A percentile compares a stretch with the other conserved stretches of the same genome.
These are phyloP conservation scores for Aplosporella prunicola DNA, from an alignment of 2,329 filamentous ascomycete species.

Conservation along the genomic window DNA sequence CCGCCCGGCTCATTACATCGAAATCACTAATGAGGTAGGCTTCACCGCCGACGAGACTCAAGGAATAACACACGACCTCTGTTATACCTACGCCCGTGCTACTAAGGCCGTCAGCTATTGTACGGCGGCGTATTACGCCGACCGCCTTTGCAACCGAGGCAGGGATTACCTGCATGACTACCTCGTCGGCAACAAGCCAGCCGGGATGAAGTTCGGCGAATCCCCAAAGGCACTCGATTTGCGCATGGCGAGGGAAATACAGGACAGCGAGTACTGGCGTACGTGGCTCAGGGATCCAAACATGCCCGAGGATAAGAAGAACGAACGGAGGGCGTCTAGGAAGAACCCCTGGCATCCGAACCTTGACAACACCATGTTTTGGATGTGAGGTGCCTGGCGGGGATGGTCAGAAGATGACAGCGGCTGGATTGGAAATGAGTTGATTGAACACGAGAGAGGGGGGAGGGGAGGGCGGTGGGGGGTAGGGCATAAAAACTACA, in stretches of 20 bases:
- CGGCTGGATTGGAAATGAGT: no score
- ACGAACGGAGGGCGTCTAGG: no score
- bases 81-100: constrained; percentile 25
- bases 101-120: constrained; percentile 26
- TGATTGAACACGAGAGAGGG: no score
- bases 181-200: constrained; percentile 1
- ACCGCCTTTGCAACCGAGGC: constrained; percentile 30
- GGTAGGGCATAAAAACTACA: no score
- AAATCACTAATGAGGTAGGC: constrained; percentile 20
- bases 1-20: constrained; percentile 24
- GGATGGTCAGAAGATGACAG: no score
- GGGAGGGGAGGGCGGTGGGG: no score
- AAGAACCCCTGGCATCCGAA: constrained; percentile 18
- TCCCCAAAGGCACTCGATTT: not conserved
- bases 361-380: constrained; percentile 21
- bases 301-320: no score
- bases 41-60: constrained; percentile 15
- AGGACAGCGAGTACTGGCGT: not conserved
- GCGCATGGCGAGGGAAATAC: not conserved
- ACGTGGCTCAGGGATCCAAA: not conserved
- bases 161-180: constrained; percentile 18
- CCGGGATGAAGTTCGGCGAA: no score
- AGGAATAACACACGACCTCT: constrained; percentile 22
- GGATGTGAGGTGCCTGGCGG: constrained; percentile 13
- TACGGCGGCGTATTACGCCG: constrained; percentile 31